Conservation (phyloP, 2,329 filamentous ascomycete genomes). For the Ceratocystis cubensis region DNA sequence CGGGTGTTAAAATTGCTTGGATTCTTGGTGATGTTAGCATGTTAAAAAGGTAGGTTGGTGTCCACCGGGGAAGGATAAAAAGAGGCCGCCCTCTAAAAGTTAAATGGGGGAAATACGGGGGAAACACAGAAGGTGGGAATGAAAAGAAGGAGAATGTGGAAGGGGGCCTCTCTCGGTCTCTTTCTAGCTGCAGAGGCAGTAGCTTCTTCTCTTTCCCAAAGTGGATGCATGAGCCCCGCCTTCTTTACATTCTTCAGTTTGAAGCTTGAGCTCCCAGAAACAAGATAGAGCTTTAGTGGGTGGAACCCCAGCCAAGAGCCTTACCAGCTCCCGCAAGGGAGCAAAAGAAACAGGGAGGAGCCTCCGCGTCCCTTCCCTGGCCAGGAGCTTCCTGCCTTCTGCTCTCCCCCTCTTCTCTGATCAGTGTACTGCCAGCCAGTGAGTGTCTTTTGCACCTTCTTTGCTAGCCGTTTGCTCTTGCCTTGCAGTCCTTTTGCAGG, state of each 20-base stretch:
- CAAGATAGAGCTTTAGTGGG: not conserved
- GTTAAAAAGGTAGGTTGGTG: not conserved
- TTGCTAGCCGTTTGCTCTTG: not conserved
- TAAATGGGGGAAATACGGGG: too few species aligned
- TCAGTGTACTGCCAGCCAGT: conserved; percentile 1
- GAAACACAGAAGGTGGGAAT: not conserved
- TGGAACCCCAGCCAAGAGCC: not conserved
- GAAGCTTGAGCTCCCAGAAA: too few species aligned
- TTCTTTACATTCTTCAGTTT: not conserved
- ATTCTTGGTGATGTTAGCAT: not conserved
- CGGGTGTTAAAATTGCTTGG: conserved; percentile 4
- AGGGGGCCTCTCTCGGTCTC: not conserved
- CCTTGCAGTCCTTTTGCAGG: conserved; percentile 19
- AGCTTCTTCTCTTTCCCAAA: not conserved
- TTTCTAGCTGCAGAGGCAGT: not conserved
- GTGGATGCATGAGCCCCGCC: not conserved
- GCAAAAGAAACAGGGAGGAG: conserved; percentile 4
- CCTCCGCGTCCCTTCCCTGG: conserved; percentile 8
- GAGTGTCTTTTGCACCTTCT: not conserved
- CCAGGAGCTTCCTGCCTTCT: conserved; percentile 2
- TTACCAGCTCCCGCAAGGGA: not conserved
- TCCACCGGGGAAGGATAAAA: not conserved
- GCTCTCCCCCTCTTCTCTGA: too few species aligned
- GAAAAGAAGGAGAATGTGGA: not conserved
- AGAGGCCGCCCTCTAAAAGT: not conserved